A percentile compares a stretch with the other conserved stretches of the same genome.
phyloP scores from a whole-genome alignment of 768 basidiomycete species.

The Strobilomyces echinocephalus region DNA sequence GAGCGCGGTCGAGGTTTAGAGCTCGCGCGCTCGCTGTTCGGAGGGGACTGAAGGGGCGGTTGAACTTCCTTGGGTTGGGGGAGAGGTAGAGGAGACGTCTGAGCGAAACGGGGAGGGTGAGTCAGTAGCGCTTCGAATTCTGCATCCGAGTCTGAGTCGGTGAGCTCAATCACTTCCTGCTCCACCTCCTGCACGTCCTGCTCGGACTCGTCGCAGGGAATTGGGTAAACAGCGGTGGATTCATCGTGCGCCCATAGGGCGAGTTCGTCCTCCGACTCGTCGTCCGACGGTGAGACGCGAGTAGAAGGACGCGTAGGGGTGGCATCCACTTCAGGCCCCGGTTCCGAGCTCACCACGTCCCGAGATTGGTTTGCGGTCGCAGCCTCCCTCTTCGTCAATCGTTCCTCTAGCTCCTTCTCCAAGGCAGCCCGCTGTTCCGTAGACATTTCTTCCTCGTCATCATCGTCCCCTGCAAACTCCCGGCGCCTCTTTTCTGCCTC shows the following conservation, averaged over 20 bases:
- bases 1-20: constrained; percentile 9
- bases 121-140: constrained; percentile 28
- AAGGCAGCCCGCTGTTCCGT: constrained; percentile 14
- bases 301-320: constrained; percentile 16
- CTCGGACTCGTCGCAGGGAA: constrained; percentile 18
- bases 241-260: constrained; percentile 40
- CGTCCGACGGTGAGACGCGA: constrained; percentile 13
- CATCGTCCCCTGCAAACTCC: constrained; percentile 33
- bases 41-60: constrained; percentile 14
- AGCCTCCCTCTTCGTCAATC: constrained; percentile 7
- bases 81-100: constrained; percentile 5
- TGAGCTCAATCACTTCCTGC: constrained; percentile 22
- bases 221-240: constrained; percentile 35
- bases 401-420: constrained; percentile 15
- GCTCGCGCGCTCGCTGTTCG: constrained; percentile 13
- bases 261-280: constrained; percentile 48
- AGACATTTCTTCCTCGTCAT: constrained; percentile 25
- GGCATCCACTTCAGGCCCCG: constrained; percentile 7
- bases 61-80: neutral
- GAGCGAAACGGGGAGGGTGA: constrained; percentile 17
- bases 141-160: constrained; percentile 26
- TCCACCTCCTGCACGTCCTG: constrained; percentile 12
- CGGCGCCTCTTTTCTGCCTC: constrained; percentile 55
- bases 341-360: constrained; percentile 3
- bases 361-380: constrained; percentile 3